These are phyloP conservation scores for Umbelopsis vinacea DNA, from an alignment of 192 early-diverging fungal species.

Conservation along the genomic window DNA sequence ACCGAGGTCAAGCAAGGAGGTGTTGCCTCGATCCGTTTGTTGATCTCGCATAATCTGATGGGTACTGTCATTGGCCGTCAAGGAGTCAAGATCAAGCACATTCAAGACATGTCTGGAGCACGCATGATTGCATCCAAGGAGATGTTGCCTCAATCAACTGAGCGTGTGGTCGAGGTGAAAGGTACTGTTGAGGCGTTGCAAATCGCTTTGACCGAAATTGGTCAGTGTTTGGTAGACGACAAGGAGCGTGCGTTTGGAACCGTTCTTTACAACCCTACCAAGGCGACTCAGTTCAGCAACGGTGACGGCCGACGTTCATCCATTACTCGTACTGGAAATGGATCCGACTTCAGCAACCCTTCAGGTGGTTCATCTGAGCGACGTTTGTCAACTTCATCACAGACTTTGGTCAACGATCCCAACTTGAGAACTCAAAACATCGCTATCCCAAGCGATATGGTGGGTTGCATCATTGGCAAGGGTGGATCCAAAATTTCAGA, in stretches of 20 bases:
- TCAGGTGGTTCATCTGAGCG: conserved; percentile 23
- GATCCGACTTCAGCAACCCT: conserved; percentile 50
- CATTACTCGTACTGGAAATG: conserved; percentile 60
- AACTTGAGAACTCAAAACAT: conserved; percentile 85
- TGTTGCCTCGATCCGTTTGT: conserved; percentile 75
- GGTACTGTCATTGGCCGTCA: conserved; percentile 93
- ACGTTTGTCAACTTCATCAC: conserved; percentile 38
- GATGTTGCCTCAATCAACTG: conserved; percentile 91
- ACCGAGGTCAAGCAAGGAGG: conserved; percentile 49
- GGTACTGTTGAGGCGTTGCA: conserved; percentile 86
- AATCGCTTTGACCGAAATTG: conserved; percentile 84
- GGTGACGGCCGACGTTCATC: conserved; percentile 32
- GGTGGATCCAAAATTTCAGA: conserved; percentile 82
- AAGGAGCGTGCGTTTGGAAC: conserved; percentile 82
- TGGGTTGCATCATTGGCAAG: conserved; percentile 98
- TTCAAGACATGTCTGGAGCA: conserved; percentile 89
- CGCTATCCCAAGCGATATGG: conserved; percentile 93
- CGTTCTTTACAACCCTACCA: conserved; percentile 82
- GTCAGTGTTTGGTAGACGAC: conserved; percentile 84
- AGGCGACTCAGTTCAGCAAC: conserved; percentile 33
- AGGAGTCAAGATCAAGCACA: conserved; percentile 93
- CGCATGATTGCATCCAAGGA: conserved; percentile 89
- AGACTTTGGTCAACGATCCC: conserved; percentile 37
- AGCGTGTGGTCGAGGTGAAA: conserved; percentile 88
- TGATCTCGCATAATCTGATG: conserved; percentile 92